A percentile compares a stretch with the other conserved stretches of the same genome.
Evolutionary conservation across 805 yeast species (phyloP).

Genomic region (Saccharomycopsis schoenii): DNA sequence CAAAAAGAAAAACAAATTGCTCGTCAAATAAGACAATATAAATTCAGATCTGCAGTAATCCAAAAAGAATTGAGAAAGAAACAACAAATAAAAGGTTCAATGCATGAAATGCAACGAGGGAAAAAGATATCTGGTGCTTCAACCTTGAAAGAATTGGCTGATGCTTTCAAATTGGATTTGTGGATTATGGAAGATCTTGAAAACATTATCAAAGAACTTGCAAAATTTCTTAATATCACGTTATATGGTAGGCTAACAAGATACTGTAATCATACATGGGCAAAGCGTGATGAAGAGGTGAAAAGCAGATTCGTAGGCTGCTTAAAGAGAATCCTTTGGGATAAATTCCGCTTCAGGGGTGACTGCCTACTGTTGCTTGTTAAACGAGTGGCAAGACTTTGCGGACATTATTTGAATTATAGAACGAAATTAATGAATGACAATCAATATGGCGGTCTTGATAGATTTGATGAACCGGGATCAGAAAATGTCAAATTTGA

Average conservation of each 20-base stretch:
- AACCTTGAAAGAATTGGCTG: slow-evolving; percentile 3
- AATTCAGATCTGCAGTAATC: neutral
- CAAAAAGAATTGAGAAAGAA: neutral
- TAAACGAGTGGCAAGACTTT: slow-evolving; percentile 8
- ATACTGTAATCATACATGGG: slow-evolving; percentile 8
- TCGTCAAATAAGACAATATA: neutral
- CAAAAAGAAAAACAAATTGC: neutral
- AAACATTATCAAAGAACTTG: slow-evolving; percentile 6
- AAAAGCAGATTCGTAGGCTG: slow-evolving; percentile 8
- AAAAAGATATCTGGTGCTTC: slow-evolving; percentile 5
- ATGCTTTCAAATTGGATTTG: slow-evolving; percentile 5
- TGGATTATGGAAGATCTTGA: slow-evolving; percentile 11
- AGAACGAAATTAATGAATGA: neutral
- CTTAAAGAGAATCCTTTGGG: slow-evolving; percentile 15
- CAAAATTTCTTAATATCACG: slow-evolving; percentile 2
- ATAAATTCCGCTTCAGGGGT: slow-evolving; percentile 8
- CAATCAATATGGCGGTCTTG: neutral
- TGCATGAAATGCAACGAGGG: neutral
- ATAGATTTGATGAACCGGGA: neutral
- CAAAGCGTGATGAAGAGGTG: slow-evolving; percentile 2
- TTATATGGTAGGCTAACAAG: slow-evolving; percentile 6
- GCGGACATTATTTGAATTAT: slow-evolving; percentile 10
- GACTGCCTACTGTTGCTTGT: slow-evolving; percentile 4
- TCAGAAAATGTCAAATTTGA: neutral
- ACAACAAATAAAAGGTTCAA: neutral